Percentiles rank a stretch among this genome's conserved stretches.
Evolutionary conservation across 768 basidiomycete genomes (phyloP).

Genomic region (Phaeotremella fagi): DNA sequence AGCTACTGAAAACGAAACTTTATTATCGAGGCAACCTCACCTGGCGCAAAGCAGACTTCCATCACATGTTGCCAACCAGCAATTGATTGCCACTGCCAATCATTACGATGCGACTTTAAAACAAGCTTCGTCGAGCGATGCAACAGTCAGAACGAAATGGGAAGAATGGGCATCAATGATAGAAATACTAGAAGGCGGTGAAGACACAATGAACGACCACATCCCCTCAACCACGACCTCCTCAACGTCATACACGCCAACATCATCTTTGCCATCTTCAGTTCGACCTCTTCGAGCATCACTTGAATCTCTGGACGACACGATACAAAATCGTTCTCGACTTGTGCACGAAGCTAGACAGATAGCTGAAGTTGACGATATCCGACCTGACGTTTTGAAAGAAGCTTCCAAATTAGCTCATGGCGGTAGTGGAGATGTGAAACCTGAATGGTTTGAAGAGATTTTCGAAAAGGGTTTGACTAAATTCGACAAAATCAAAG

Average conservation of each 20-base stretch:
- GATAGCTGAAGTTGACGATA: slow-evolving; percentile 65
- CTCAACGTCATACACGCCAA: slow-evolving; percentile 11
- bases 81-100: slow-evolving; percentile 65
- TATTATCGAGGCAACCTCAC: slow-evolving; percentile 44
- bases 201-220: slow-evolving; percentile 45
- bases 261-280: slow-evolving; percentile 36
- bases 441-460: slow-evolving; percentile 83
- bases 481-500: slow-evolving; percentile 68
- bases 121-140: slow-evolving; percentile 71
- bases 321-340: slow-evolving; percentile 60
- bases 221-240: slow-evolving; percentile 53
- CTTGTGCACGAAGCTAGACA: slow-evolving; percentile 63
- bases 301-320: slow-evolving; percentile 73
- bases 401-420: slow-evolving; percentile 64
- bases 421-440: slow-evolving; percentile 56
- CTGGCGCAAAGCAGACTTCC: slow-evolving; percentile 53
- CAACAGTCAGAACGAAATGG: slow-evolving; percentile 74
- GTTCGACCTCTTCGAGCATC: slow-evolving; percentile 49
- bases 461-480: slow-evolving; percentile 69
- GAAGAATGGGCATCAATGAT: slow-evolving; percentile 78
- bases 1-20: slow-evolving; percentile 50
- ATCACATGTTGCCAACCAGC: slow-evolving; percentile 73
- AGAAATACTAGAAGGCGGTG: slow-evolving; percentile 64
- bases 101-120: slow-evolving; percentile 68
- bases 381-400: slow-evolving; percentile 62